These are phyloP conservation scores for Fomes fomentarius DNA, from an alignment of 1,284 basidiomycete genomes.

Conservation along the genomic window DNA sequence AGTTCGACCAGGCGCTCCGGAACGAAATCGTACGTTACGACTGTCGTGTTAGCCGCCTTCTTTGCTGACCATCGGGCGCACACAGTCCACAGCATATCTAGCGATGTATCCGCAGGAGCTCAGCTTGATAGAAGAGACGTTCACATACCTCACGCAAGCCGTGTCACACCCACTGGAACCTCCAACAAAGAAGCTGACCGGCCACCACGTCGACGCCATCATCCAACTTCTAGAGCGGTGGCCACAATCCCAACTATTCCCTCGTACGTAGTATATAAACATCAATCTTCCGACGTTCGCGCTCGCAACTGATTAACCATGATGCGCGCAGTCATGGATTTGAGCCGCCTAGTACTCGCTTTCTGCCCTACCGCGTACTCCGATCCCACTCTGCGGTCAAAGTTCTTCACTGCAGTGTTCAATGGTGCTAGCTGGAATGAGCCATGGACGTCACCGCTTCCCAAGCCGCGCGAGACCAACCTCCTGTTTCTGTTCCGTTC, in stretches of 20 bases:
- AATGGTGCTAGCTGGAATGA: conserved; percentile 70
- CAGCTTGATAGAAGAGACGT: conserved; percentile 63
- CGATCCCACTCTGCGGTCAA: conserved; percentile 47
- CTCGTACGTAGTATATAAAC: conserved; percentile 54
- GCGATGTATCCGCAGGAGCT: conserved; percentile 75
- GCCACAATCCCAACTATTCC: conserved; percentile 83
- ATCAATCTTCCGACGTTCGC: too few species aligned
- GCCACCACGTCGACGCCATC: conserved; percentile 64
- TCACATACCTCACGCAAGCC: conserved; percentile 64
- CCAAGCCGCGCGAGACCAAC: conserved; percentile 84
- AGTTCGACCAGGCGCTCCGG: conserved; percentile 77
- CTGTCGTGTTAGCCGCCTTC: background rate
- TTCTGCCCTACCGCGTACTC: conserved; percentile 59
- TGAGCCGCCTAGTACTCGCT: conserved; percentile 79
- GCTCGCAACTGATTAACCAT: background rate
- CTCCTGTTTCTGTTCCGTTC: conserved; percentile 83
- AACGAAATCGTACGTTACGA: conserved; percentile 61
- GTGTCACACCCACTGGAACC: conserved; percentile 39
- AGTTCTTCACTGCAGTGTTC: conserved; percentile 67
- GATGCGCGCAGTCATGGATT: conserved; percentile 78
- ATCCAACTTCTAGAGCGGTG: conserved; percentile 75
- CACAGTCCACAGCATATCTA: conserved; percentile 65
- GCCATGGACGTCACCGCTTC: conserved; percentile 54
- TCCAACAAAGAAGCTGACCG: conserved; percentile 35
- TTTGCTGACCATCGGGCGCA: background rate